phyloP scores from a whole-genome alignment of 306 rosid species.

The Glycine tomentella region DNA sequence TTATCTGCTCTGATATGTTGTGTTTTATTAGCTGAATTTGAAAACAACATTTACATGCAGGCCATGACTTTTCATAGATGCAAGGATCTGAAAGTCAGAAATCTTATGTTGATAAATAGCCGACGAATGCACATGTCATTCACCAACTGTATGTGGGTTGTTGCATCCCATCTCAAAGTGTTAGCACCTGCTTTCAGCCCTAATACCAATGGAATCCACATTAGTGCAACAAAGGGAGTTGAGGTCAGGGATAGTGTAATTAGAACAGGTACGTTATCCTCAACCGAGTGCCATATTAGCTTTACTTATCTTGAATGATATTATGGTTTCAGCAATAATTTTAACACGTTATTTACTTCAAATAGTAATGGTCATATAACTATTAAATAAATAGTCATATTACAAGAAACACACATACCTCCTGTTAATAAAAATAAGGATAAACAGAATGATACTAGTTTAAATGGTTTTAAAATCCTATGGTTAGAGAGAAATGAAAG shows the following conservation, averaged over 20 bases:
- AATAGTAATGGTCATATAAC: background rate
- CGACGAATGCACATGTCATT: constrained; percentile 85
- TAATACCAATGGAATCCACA: constrained; percentile 94
- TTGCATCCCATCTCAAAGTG: constrained; percentile 66
- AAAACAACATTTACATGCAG: constrained; percentile 60
- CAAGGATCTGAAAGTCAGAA: constrained; percentile 64
- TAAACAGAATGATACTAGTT: background rate
- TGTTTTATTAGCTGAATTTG: constrained; percentile 37
- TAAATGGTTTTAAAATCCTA: background rate
- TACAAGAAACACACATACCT: background rate
- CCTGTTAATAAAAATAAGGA: background rate
- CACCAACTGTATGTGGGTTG: constrained; percentile 72
- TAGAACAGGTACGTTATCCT: constrained; percentile 67
- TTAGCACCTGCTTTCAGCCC: constrained; percentile 83
- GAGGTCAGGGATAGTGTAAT: constrained; percentile 63
- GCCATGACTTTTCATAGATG: constrained; percentile 80
- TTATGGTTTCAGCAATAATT: background rate
- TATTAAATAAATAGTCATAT: background rate
- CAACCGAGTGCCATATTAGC: background rate
- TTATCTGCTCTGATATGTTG: constrained; percentile 4
- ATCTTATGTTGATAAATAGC: constrained; percentile 73
- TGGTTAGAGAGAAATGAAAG: constrained; percentile 36
- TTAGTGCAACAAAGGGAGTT: constrained; percentile 69
- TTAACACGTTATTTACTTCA: constrained; percentile 7
- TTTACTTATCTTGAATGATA: constrained; percentile 6